Conservation (phyloP, 352 stramenopile genomes). For the Phytophthora fragariaefolia region DNA sequence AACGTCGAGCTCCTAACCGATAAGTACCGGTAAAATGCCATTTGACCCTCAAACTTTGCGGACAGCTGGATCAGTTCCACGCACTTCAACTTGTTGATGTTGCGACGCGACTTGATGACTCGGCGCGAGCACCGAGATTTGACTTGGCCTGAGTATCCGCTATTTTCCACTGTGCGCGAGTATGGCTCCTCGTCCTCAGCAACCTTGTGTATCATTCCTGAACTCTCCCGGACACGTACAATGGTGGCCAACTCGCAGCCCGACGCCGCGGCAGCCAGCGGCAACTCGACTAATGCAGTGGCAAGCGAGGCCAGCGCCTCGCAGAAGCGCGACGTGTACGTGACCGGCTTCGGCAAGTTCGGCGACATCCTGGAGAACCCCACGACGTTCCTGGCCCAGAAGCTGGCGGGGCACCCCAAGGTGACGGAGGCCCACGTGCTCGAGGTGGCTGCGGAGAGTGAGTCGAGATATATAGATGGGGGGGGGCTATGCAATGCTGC, state of each 20-base stretch:
- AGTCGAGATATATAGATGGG: too few relatives aligned
- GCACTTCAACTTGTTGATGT: conserved; percentile 23
- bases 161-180: background rate
- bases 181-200: background rate
- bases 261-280: conserved; percentile 1
- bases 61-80: too few relatives aligned
- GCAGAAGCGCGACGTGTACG: conserved; percentile 64
- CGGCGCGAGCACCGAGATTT: conserved; percentile 23
- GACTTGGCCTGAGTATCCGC: conserved; percentile 15
- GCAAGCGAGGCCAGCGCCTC: conserved; percentile 1
- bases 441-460: conserved; percentile 71
- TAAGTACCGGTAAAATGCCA: background rate
- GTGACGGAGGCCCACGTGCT: conserved; percentile 74
- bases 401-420: conserved; percentile 62
- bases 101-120: conserved; percentile 28
- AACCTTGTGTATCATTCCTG: conserved; percentile 16
- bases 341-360: conserved; percentile 89
- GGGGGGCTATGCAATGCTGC: background rate
- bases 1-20: background rate
- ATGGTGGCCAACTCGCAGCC: conserved; percentile 33
- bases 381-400: conserved; percentile 67
- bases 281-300: background rate
- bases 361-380: conserved; percentile 83
- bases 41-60: too few relatives aligned
- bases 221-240: background rate